Base-by-base conservation (phyloP, 208 protist genomes). In the Blastocrithidia nonstop region DNA sequence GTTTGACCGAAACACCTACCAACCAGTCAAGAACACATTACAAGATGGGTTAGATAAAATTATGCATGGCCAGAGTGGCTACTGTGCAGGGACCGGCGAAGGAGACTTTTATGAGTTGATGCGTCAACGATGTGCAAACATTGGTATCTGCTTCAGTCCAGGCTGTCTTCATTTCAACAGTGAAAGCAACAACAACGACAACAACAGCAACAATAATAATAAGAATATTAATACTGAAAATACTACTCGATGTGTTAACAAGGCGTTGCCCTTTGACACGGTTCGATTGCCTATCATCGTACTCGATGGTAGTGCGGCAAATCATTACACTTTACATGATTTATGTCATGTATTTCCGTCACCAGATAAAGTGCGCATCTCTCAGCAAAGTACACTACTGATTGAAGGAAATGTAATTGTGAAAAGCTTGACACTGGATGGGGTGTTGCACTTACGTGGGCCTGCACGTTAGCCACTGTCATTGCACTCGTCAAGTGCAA, bases 11-110 rank as follows among this genome's bases (percentile, higher is more conserved):
- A 72, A 68, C 27, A 62, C 76, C 16, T 95, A 85, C 54, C 72
- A 84, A 44, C 79, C 87, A 0, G 75, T 93, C 33, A 95, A 95
- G 60, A 95, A 93, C 65, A 64, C 59, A 1, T 43, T 87, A 0
- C 47, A 38, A 4, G 72, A 83, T 13, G 87, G 62, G 11, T 45
- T 54, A 6, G 55, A 40, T 20, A 77, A 82, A 44, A 56, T 54
- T 20, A 20, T 54, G 36, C 40, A 67, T 28, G 60, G 65, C 19
- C 59, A 81, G 38, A 37, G 39, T 6, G 37, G 75, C 21, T 72
- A 78, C 63, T 82, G 75, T 45, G 61, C 81, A 23, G 25, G 71
- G 21, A 80, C 78, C 3, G 84, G 68, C 0, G 87, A 95, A 59
- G 62, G 50, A 7, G 71, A 57, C 17, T 76, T 78, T 33, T 92